A percentile compares a stretch with the other conserved stretches of the same genome.
These are phyloP conservation scores for Sabuloglossum arenarium DNA, from an alignment of 495 filamentous ascomycete genomes.

Conservation along the genomic window DNA sequence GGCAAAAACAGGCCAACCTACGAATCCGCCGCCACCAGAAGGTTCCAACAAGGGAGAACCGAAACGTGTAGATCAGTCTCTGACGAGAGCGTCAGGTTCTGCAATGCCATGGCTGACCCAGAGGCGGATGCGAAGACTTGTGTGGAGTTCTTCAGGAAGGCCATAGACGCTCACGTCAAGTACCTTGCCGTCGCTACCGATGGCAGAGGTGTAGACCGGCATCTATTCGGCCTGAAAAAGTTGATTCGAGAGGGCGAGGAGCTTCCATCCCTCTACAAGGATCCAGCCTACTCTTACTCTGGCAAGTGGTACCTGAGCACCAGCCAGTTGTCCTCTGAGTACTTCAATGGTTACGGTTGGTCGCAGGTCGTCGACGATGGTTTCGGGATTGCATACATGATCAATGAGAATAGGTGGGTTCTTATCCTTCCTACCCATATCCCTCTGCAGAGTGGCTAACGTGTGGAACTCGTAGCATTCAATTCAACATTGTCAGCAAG, in stretches of 20 bases:
- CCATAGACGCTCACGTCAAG: conserved; percentile 60
- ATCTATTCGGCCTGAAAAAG: conserved; percentile 94
- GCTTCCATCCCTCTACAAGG: conserved; percentile 62
- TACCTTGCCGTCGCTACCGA: conserved; percentile 80
- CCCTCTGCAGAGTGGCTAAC: conserved; percentile 21
- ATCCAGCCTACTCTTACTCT: conserved; percentile 71
- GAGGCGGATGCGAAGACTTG: conserved; percentile 36
- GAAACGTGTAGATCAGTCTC: conserved; percentile 88
- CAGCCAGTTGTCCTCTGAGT: conserved; percentile 82
- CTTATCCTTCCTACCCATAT: not conserved
- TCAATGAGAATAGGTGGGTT: conserved; percentile 72
- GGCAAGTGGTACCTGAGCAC: conserved; percentile 76
- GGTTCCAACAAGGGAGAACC: conserved; percentile 89
- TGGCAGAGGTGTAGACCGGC: conserved; percentile 85
- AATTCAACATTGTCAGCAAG: conserved; percentile 98
- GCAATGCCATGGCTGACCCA: conserved; percentile 60
- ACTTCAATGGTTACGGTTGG: conserved; percentile 99
- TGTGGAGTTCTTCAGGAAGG: conserved; percentile 57
- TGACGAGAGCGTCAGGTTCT: conserved; percentile 83
- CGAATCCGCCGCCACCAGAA: conserved; percentile 84
- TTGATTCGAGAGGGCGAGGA: conserved; percentile 63
- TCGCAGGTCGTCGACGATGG: conserved; percentile 94
- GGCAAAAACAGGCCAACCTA: conserved; percentile 95
- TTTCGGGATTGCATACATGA: conserved; percentile 98
- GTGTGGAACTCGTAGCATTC: conserved; percentile 33